Conservation (phyloP, 108 stramenopile species). For the Aureococcus anophagefferens region DNA sequence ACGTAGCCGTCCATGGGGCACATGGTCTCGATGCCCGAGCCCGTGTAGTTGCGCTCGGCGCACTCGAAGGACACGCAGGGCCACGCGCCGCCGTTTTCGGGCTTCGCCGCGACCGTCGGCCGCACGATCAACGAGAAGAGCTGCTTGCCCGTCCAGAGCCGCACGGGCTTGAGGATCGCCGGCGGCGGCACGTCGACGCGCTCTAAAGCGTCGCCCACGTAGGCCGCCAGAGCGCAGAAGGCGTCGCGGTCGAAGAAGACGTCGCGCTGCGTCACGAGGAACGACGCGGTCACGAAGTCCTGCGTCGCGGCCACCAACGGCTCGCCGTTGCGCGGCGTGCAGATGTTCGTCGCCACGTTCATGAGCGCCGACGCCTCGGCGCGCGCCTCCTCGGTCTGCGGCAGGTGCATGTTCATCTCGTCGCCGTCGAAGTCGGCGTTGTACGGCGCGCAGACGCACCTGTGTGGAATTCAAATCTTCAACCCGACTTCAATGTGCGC, state of each 20-base stretch:
- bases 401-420: slow-evolving; percentile 99
- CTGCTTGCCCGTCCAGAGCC: slow-evolving; percentile 97
- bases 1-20: slow-evolving; percentile 94
- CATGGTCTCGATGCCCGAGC: slow-evolving; percentile 30
- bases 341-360: slow-evolving; percentile 86
- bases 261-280: slow-evolving; percentile 84
- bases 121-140: slow-evolving; percentile 67
- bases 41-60: slow-evolving; percentile 80
- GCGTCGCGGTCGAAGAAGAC: slow-evolving; percentile 77
- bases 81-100: not conserved
- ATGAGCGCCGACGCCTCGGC: slow-evolving; percentile 86
- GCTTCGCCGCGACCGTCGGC: slow-evolving; percentile 26
- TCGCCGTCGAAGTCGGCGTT: slow-evolving; percentile 99
- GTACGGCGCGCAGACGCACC: slow-evolving; percentile 96
- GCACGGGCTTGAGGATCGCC: slow-evolving; percentile 76
- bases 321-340: slow-evolving; percentile 94
- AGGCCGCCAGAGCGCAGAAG: slow-evolving; percentile 73
- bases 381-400: slow-evolving; percentile 97
- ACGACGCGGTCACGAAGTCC: slow-evolving; percentile 89
- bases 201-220: slow-evolving; percentile 83
- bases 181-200: slow-evolving; percentile 81
- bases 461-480: too few species aligned
- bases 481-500: too few species aligned
- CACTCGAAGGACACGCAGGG: slow-evolving; percentile 78
- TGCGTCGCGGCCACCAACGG: slow-evolving; percentile 91